Evolutionary conservation across 805 yeast genomes (phyloP).

Genomic region (Zygoascus biomembranicola): DNA sequence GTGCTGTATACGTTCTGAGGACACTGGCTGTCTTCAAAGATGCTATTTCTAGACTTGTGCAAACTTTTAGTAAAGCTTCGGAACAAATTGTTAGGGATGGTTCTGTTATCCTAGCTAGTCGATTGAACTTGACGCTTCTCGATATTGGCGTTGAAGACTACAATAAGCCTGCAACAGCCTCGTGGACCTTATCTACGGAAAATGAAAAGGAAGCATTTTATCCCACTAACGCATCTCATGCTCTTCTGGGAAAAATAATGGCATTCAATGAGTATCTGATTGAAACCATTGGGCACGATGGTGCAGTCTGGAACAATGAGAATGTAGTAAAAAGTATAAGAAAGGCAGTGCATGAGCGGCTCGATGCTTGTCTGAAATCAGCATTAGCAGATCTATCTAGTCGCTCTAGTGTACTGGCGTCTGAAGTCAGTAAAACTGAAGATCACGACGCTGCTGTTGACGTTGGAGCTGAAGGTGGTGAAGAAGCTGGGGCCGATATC

Average conservation of each 20-base stretch:
- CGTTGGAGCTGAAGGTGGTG: too few species aligned
- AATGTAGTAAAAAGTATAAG: too few species aligned
- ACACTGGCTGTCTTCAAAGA: conserved; percentile 1
- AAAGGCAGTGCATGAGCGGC: too few species aligned
- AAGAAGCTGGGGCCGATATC: too few species aligned
- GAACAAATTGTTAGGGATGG: background rate
- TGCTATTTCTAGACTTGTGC: background rate
- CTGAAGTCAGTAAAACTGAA: too few species aligned
- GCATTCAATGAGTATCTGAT: background rate
- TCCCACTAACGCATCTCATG: background rate
- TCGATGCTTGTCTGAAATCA: too few species aligned
- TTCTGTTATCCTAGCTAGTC: background rate
- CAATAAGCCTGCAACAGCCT: background rate
- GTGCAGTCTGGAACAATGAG: background rate
- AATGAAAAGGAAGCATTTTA: background rate
- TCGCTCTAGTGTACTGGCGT: too few species aligned
- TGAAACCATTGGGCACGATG: background rate
- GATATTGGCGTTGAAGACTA: background rate
- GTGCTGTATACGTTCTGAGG: conserved; percentile 1
- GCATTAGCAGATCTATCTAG: too few species aligned
- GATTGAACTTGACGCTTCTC: background rate
- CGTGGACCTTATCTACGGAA: background rate
- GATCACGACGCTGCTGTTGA: too few species aligned
- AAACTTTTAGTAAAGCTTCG: background rate
- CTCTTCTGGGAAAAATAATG: background rate